Evolutionary conservation across 805 yeast genomes (phyloP).

Genomic region (Suhomyces prunicola): DNA sequence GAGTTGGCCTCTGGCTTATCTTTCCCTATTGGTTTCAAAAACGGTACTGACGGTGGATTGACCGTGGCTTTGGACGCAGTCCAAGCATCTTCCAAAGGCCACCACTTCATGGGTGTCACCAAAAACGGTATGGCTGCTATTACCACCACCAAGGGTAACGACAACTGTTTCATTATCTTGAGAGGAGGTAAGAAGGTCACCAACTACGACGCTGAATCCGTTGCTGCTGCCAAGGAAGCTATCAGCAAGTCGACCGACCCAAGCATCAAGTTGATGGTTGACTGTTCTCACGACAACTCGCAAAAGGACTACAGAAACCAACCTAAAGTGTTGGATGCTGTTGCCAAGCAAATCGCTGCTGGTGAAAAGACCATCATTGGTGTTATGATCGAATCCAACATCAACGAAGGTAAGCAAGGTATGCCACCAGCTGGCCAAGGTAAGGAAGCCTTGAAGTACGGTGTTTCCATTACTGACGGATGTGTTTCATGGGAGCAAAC

Average conservation of each 20-base stretch:
- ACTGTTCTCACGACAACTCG: constrained; percentile 97
- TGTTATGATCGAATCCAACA: constrained; percentile 92
- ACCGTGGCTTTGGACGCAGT: constrained; percentile 94
- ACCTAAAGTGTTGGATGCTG: constrained; percentile 82
- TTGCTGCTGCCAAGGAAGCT: constrained; percentile 67
- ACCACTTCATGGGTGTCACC: constrained; percentile 96
- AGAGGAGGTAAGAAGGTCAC: constrained; percentile 96
- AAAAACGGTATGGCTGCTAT: constrained; percentile 97
- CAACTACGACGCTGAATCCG: constrained; percentile 81
- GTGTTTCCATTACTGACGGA: constrained; percentile 95
- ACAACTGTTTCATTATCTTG: constrained; percentile 87
- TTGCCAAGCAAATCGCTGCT: constrained; percentile 73
- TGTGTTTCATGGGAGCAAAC: constrained; percentile 94
- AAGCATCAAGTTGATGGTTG: constrained; percentile 75
- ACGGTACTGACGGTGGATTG: constrained; percentile 95
- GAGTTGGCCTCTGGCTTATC: constrained; percentile 96
- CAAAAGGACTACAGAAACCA: constrained; percentile 92
- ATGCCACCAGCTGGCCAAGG: constrained; percentile 56
- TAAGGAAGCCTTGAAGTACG: constrained; percentile 70
- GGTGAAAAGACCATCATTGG: constrained; percentile 87
- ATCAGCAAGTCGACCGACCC: constrained; percentile 48
- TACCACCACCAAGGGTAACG: constrained; percentile 93
- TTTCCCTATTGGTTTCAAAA: constrained; percentile 98
- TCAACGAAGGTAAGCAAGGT: constrained; percentile 87
- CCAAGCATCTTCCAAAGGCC: constrained; percentile 85